Evolutionary conservation across 768 basidiomycete species (phyloP), one percentile per base, ranked within the genome.

Genomic region (Mycena albidolilacea): DNA sequence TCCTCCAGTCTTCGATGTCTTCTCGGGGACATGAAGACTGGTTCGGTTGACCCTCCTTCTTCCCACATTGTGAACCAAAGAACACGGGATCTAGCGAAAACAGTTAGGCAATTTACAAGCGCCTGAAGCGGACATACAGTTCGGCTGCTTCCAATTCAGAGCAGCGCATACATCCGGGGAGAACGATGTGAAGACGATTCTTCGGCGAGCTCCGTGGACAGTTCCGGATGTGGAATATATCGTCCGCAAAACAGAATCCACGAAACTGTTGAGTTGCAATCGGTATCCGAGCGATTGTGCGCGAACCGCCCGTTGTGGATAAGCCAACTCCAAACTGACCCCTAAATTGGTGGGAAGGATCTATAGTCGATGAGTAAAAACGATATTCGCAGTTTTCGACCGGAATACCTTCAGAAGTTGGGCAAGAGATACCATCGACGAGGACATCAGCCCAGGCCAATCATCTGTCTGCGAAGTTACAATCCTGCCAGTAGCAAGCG

Each of bases 131-230:
- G 44, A 82, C 91, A 82, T 84, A 96, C 97, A 99, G 81, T 99
- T 99, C 14, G 97, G 97, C 82, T 99, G 97, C 82, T 99, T 99
- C 98, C 97, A 99, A 79, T 99, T 99, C 67, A 98, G 82, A 17
- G 95, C 92, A 9, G 95, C 91, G 81, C 96, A 97, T 0, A 96
- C 90, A 79, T 95, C 92, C 10, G 97, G 95, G 60, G 93, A 93
- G 81, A 95, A 99, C 7, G 96, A 97, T 48, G 93, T 92, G 80
- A 99, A 96, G n/a, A 96, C 90, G 72, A 98, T 90, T 76, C 93
- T 93, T 62, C 97, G 87, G 67, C 93, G 91, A 61, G 85, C 84
- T 50, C 86, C 86, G 38, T 89, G 90, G 37, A 86, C 80, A 62
- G 84, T 82, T 62, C 86, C 85, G 30, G 90, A 89, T 7, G 90